Conservation (phyloP, 202 grass and related monocot species). For the Alloteropsis angusta region DNA sequence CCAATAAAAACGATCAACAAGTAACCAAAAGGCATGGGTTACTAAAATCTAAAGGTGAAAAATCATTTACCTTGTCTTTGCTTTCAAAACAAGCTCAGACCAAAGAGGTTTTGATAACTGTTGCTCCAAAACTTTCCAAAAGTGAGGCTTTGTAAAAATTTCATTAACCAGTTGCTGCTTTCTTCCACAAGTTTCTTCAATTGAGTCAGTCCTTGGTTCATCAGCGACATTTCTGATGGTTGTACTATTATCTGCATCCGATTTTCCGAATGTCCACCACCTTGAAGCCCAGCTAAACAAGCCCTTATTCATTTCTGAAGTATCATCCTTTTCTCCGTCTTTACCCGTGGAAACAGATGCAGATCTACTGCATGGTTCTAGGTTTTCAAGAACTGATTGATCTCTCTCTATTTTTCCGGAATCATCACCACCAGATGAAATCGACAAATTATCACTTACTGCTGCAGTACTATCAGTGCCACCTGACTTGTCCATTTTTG, state of each 20-base stretch:
- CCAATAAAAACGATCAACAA: not conserved
- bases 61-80: conserved; percentile 49
- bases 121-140: conserved; percentile 50
- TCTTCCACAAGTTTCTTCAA: conserved; percentile 24
- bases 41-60: not conserved
- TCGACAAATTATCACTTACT: conserved; percentile 17
- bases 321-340: conserved; percentile 25
- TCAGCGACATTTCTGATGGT: conserved; percentile 12
- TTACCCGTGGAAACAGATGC: conserved; percentile 25
- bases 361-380: conserved; percentile 7
- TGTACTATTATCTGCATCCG: conserved; percentile 32
- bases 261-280: conserved; percentile 46
- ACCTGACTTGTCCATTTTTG: not conserved
- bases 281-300: conserved; percentile 40
- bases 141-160: conserved; percentile 50
- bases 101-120: conserved; percentile 49
- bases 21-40: conserved; percentile 10
- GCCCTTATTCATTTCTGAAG: conserved; percentile 24
- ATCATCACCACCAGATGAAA: conserved; percentile 2
- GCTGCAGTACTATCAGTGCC: not conserved
- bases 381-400: conserved; percentile 23
- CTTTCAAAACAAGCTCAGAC: conserved; percentile 51
- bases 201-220: conserved; percentile 11
- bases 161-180: conserved; percentile 26
- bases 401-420: conserved; percentile 37